Percentiles rank a stretch among this genome's conserved stretches.
These are phyloP conservation scores for Ophiostoma pallidulum DNA, from an alignment of 2,329 filamentous ascomycete species.

Conservation along the genomic window DNA sequence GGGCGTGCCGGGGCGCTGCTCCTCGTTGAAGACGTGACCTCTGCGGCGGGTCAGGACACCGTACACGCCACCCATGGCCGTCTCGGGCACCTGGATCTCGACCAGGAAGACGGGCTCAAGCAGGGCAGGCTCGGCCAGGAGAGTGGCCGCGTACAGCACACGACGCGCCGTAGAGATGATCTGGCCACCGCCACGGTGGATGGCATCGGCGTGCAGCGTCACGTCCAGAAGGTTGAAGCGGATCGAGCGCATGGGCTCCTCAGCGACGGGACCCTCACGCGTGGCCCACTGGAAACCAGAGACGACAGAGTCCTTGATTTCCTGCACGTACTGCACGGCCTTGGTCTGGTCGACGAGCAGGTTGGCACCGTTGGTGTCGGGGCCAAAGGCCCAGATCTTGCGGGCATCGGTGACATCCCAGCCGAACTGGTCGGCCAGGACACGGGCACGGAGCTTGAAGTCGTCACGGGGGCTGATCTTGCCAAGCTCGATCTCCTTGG, in stretches of 20 bases:
- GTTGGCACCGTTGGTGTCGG: slow-evolving; percentile 96
- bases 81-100: slow-evolving; percentile 98
- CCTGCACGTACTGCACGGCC: slow-evolving; percentile 99
- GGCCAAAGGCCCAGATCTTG: slow-evolving; percentile 99
- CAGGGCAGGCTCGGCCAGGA: slow-evolving; percentile 84
- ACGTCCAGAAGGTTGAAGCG: slow-evolving; percentile 99
- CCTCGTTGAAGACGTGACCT: slow-evolving; percentile 98
- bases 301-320: slow-evolving; percentile 99
- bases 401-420: slow-evolving; percentile 99
- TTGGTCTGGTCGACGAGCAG: slow-evolving; percentile 99
- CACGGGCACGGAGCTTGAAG: slow-evolving; percentile 95
- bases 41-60: slow-evolving; percentile 93
- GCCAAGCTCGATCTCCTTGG: slow-evolving; percentile 80
- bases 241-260: slow-evolving; percentile 95
- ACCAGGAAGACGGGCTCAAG: slow-evolving; percentile 98
- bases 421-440: slow-evolving; percentile 91
- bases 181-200: slow-evolving; percentile 98
- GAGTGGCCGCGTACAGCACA: slow-evolving; percentile 87
- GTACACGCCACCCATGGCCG: slow-evolving; percentile 99
- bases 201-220: slow-evolving; percentile 97
- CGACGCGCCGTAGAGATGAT: slow-evolving; percentile 96
- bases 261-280: slow-evolving; percentile 91
- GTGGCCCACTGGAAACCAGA: slow-evolving; percentile 99
- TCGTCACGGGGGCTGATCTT: slow-evolving; percentile 94
- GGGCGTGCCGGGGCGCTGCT: slow-evolving; percentile 96